Conservation (phyloP, 208 protist species). For the Leptomonas seymouri region DNA sequence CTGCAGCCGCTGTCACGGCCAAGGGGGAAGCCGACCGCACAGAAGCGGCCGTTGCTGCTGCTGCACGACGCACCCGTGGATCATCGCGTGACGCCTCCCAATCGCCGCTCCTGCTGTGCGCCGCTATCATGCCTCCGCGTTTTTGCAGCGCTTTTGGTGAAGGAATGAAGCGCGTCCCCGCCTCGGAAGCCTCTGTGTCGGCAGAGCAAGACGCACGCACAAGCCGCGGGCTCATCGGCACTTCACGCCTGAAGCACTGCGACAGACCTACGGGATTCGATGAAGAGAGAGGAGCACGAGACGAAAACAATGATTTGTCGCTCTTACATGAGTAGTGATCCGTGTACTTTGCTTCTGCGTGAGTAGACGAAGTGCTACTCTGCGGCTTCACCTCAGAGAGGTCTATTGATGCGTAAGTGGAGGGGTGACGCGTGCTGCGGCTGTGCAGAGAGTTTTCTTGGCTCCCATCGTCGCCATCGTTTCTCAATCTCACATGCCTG, state of each 20-base stretch:
- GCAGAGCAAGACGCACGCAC: neutral
- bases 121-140: neutral
- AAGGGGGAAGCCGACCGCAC: conserved; percentile 4
- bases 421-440: neutral
- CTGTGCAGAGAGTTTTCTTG: neutral
- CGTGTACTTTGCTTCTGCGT: neutral
- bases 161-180: neutral
- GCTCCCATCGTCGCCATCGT: neutral
- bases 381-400: conserved; percentile 7
- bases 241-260: neutral
- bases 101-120: neutral
- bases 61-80: neutral
- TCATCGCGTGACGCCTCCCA: neutral
- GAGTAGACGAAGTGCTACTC: neutral
- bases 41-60: neutral
- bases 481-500: too few relatives aligned
- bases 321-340: too few relatives aligned
- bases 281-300: neutral
- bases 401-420: conserved; percentile 7
- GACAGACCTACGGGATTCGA: neutral
- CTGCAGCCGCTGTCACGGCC: conserved; percentile 5
- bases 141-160: neutral
- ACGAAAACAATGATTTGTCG: neutral
- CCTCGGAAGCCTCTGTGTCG: neutral
- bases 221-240: neutral